Evolutionary conservation across 129 eudicot genomes (phyloP).

Genomic region (Kitagawia praeruptora): DNA sequence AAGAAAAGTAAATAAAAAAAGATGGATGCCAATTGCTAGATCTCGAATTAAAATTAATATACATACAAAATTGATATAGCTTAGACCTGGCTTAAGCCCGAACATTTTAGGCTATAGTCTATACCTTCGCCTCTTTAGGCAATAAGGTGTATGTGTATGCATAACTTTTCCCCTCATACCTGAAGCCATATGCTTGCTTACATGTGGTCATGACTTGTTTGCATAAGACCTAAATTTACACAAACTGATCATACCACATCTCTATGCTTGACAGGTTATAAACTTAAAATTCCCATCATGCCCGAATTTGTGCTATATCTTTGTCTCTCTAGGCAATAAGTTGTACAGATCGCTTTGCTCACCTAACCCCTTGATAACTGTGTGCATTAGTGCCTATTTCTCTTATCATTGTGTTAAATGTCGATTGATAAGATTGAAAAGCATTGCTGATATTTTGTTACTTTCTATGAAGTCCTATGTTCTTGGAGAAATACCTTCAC

Average conservation of each 20-base stretch:
- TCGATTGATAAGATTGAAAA: background rate
- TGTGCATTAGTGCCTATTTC: background rate
- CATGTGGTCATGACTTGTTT: background rate
- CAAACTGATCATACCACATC: background rate
- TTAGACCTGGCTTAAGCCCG: background rate
- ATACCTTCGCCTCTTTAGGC: background rate
- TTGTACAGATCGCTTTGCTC: background rate
- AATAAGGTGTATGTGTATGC: background rate
- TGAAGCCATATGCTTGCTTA: background rate
- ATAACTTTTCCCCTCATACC: background rate
- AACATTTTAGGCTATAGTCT: background rate
- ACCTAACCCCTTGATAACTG: background rate
- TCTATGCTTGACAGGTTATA: background rate
- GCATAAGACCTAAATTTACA: background rate
- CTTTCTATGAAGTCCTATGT: slow-evolving; percentile 69
- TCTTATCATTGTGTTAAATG: background rate
- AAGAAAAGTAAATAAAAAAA: background rate
- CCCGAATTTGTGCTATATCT: background rate
- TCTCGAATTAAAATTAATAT: background rate
- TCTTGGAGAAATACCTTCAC: slow-evolving; percentile 91
- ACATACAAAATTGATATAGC: background rate
- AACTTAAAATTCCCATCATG: background rate
- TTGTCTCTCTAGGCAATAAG: background rate
- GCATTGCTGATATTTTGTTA: slow-evolving; percentile 7
- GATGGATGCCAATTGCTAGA: background rate